phyloP scores from a whole-genome alignment of 257 asterid genomes.

The Agastache rugosa region DNA sequence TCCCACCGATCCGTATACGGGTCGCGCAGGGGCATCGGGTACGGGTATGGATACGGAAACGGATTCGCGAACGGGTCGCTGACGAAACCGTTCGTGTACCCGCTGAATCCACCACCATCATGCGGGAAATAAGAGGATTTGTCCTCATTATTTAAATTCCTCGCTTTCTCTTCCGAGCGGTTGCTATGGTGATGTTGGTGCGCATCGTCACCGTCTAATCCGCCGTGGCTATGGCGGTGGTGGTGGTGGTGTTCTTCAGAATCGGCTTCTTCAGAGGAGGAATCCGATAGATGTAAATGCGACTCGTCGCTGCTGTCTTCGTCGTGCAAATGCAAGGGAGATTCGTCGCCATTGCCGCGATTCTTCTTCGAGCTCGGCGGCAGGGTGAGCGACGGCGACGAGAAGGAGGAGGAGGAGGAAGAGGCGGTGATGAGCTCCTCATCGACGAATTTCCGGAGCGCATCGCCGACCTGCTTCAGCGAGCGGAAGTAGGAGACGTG shows the following conservation, averaged over 20 bases:
- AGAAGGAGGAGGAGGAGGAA: conserved; percentile 58
- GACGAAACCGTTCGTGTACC: conserved; percentile 31
- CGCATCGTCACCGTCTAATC: conserved; percentile 24
- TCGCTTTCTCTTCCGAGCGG: conserved; percentile 30
- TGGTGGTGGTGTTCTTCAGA: conserved; percentile 38
- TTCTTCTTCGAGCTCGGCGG: conserved; percentile 59
- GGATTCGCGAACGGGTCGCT: conserved; percentile 39
- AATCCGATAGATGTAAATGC: conserved; percentile 67
- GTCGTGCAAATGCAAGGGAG: conserved; percentile 44
- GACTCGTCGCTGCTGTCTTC: conserved; percentile 62
- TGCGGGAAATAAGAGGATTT: conserved; percentile 40
- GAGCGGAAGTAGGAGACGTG: conserved; percentile 85
- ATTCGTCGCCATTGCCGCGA: conserved; percentile 41
- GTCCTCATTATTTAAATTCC: conserved; percentile 35
- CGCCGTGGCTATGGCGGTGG: conserved; percentile 22
- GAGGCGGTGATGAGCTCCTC: conserved; percentile 70
- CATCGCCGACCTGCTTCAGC: conserved; percentile 88
- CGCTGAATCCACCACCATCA: conserved; percentile 34
- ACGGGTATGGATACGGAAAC: conserved; percentile 31
- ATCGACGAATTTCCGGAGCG: conserved; percentile 83
- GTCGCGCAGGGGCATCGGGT: conserved; percentile 43
- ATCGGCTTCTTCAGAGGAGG: conserved; percentile 57
- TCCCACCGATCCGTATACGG: conserved; percentile 58
- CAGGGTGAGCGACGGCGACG: conserved; percentile 74
- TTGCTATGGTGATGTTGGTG: conserved; percentile 29